phyloP scores from a whole-genome alignment of 75 land plant species.

The Isoetes taiwanensis region DNA sequence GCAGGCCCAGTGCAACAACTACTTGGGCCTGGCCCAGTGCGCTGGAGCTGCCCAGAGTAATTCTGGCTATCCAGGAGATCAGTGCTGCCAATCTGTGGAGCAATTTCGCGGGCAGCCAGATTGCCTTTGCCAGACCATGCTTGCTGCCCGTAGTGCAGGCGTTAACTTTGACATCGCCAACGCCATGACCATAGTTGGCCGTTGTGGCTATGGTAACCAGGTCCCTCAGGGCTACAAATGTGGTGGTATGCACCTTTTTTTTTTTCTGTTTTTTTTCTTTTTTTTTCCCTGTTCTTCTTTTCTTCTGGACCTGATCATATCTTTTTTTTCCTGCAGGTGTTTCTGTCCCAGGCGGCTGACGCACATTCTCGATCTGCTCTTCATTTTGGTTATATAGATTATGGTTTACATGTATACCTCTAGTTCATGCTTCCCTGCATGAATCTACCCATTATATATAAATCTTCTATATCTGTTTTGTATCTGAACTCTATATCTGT shows the following conservation, averaged over 20 bases:
- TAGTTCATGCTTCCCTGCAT: too few species aligned
- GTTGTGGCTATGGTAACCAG: constrained; percentile 2
- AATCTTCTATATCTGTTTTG: too few species aligned
- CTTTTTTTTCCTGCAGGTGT: too few species aligned
- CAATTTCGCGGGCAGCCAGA: background rate
- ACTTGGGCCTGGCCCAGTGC: background rate
- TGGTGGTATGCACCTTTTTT: background rate
- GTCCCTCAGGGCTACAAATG: background rate
- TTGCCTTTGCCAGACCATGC: constrained; percentile 2
- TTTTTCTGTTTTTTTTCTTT: background rate
- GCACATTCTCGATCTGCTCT: too few species aligned
- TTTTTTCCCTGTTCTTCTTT: too few species aligned
- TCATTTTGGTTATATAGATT: too few species aligned
- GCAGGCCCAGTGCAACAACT: background rate
- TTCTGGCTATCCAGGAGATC: background rate
- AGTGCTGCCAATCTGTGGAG: background rate
- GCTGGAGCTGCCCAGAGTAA: background rate
- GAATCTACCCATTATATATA: too few species aligned
- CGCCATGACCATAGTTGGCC: background rate
- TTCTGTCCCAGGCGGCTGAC: too few species aligned
- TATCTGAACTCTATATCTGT: too few species aligned
- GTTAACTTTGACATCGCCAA: background rate
- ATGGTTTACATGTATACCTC: too few species aligned
- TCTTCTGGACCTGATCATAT: too few species aligned
- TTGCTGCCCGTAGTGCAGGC: background rate